Base-by-base conservation (phyloP, 129 eudicot species). In the Lonicera japonica region DNA sequence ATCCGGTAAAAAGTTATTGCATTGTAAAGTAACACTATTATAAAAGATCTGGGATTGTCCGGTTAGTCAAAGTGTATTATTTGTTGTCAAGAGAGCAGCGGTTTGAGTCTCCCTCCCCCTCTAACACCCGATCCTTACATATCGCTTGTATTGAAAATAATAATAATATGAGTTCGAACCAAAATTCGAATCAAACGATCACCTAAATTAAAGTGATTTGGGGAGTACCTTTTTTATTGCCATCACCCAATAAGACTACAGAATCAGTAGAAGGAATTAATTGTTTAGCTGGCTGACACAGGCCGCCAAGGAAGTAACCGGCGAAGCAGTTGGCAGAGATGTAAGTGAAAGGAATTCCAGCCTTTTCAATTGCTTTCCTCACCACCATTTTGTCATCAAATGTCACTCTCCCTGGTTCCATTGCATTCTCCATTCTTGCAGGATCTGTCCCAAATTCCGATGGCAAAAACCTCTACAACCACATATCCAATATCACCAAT, bases 211-310 rank as follows among this genome's bases (percentile, higher is more conserved):
- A n/a, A n/a, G n/a, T n/a, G n/a, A n/a, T n/a, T n/a, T n/a, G n/a
- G n/a, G n/a, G n/a, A n/a, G 5, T 77, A 81, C 94, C 77, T 75
- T 81, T 85, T 18, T 66, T 38, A 54, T 81, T 78, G 43, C 82
- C 88, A 29, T 85, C 94, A 19, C 85, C 85, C 18, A 64, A 54
- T 58, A 81, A 17, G 50, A 38, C 12, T 20, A 85, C 85, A 1
- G 74, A 70, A 0, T 85, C 85, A 56, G 16, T 65, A 0, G 94
- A 69, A 54, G 94, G 94, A 58, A 85, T 77, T 39, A 85, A 65
- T 6, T 68, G 65, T 9, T 75, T 79, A 0, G n/a, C n/a, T 6
- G 75, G 75, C 60, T 85, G 94, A 61, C 78, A 81, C 24, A 85
- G 77, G 50, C 81, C 79, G 0, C 80, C 82, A 24, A 81, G 66